Percentiles rank a stretch among this genome's conserved stretches.
Evolutionary conservation across 129 eudicot genomes (phyloP).

Genomic region (Arctium minus): DNA sequence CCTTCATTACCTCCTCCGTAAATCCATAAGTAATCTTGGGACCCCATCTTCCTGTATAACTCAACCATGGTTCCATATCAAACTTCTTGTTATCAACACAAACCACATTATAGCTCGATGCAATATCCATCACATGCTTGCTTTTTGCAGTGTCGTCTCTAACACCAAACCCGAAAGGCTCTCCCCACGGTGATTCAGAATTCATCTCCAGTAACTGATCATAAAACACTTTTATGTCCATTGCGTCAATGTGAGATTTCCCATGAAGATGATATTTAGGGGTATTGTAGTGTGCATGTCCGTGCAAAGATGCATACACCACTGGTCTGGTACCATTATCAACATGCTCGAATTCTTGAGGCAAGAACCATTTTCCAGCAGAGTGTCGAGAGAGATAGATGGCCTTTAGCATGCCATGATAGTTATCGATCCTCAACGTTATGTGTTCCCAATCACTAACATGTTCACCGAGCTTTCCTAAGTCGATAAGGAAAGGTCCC

Average conservation of each 20-base stretch:
- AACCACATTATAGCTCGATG: constrained; percentile 11
- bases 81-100: neutral
- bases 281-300: constrained; percentile 28
- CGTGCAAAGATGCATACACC: constrained; percentile 38
- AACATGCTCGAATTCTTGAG: constrained; percentile 18
- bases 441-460: constrained; percentile 52
- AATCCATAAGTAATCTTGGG: constrained; percentile 15
- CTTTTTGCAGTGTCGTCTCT: constrained; percentile 24
- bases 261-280: constrained; percentile 9
- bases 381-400: constrained; percentile 35
- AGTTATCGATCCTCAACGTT: constrained; percentile 36
- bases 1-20: neutral
- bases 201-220: neutral
- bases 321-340: constrained; percentile 17
- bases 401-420: constrained; percentile 19
- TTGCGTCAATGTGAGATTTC: neutral
- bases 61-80: constrained; percentile 14
- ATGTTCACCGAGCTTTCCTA: constrained; percentile 37
- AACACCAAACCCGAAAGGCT: constrained; percentile 10
- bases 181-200: constrained; percentile 2
- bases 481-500: constrained; percentile 13
- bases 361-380: constrained; percentile 27
- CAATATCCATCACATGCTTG: constrained; percentile 19
- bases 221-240: neutral
- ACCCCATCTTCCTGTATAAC: constrained; percentile 35